Percentiles rank a stretch among this genome's conserved stretches.
phyloP scores from a whole-genome alignment of 805 yeast genomes.

The Gaillardinia entomophila region DNA sequence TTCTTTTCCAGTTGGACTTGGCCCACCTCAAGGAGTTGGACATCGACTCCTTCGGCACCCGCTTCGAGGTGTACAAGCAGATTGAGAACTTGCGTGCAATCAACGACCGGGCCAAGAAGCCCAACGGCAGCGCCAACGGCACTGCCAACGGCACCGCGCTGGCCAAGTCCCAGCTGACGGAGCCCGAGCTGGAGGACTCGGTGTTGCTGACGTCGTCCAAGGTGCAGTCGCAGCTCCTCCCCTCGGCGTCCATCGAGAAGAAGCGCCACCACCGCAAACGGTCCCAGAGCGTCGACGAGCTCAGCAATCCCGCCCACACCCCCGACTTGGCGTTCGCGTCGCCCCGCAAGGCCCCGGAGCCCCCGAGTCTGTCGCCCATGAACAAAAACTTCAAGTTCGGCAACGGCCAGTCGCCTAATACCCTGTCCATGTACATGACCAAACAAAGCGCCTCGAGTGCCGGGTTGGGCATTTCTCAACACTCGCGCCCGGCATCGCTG shows the following conservation, averaged over 20 bases:
- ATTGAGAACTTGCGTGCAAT: constrained; percentile 59
- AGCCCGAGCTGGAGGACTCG: not conserved
- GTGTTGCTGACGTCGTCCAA: not conserved
- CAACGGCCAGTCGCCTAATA: constrained; percentile 9
- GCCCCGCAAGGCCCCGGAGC: constrained; percentile 71
- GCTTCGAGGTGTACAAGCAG: constrained; percentile 87
- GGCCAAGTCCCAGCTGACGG: not conserved
- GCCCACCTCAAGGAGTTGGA: constrained; percentile 87
- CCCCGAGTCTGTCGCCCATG: constrained; percentile 42
- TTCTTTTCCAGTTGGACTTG: constrained; percentile 78
- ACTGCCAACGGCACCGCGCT: not conserved
- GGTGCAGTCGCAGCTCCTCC: constrained; percentile 25
- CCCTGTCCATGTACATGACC: constrained; percentile 12
- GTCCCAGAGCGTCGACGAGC: constrained; percentile 48
- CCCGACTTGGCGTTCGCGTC: constrained; percentile 41
- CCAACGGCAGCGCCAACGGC: not conserved
- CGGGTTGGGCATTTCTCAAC: constrained; percentile 10
- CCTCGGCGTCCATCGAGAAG: constrained; percentile 29
- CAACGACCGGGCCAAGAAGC: constrained; percentile 3
- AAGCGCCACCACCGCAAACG: constrained; percentile 39
- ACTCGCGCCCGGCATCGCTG: constrained; percentile 43
- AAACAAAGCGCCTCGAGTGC: constrained; percentile 17
- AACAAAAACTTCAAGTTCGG: constrained; percentile 28
- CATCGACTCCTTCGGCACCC: constrained; percentile 87
- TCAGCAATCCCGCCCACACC: constrained; percentile 15